Evolutionary conservation across 1,139 yeast species (phyloP).

Genomic region (Yamadazyma blattariae): DNA sequence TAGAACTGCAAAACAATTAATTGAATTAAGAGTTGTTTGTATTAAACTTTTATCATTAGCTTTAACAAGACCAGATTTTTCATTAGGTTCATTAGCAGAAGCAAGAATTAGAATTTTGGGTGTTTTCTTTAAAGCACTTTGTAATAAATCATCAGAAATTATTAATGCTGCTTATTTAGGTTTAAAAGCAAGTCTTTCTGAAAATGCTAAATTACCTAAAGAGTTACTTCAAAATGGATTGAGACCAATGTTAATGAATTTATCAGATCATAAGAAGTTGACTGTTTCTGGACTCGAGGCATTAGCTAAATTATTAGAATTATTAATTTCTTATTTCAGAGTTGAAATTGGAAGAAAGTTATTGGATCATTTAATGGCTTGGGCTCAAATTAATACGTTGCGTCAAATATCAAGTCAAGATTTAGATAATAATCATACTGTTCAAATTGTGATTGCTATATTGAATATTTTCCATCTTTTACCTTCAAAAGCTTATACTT

Average conservation of each 20-base stretch:
- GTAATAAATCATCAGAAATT: constrained; percentile 81
- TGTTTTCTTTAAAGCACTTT: constrained; percentile 89
- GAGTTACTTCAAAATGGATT: constrained; percentile 90
- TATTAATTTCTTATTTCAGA: constrained; percentile 87
- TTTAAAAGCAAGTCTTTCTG: constrained; percentile 76
- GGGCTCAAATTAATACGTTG: constrained; percentile 87
- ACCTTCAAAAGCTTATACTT: constrained; percentile 90
- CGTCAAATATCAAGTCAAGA: constrained; percentile 71
- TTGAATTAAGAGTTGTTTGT: constrained; percentile 85
- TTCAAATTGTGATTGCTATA: constrained; percentile 85
- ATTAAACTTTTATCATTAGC: constrained; percentile 82
- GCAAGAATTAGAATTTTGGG: constrained; percentile 85
- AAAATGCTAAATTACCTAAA: constrained; percentile 86
- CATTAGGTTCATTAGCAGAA: constrained; percentile 75
- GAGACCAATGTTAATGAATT: constrained; percentile 91
- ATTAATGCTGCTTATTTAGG: constrained; percentile 94
- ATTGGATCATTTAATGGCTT: constrained; percentile 89
- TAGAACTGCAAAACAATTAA: constrained; percentile 82
- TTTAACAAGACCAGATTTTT: constrained; percentile 74
- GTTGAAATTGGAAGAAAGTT: constrained; percentile 95
- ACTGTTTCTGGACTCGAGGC: constrained; percentile 92
- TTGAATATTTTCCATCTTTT: constrained; percentile 87
- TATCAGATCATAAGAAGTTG: constrained; percentile 88
- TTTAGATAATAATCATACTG: constrained; percentile 74
- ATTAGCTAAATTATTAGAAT: constrained; percentile 77